Evolutionary conservation across 495 filamentous ascomycete species (phyloP).

Genomic region (Amniculicola lignicola): DNA sequence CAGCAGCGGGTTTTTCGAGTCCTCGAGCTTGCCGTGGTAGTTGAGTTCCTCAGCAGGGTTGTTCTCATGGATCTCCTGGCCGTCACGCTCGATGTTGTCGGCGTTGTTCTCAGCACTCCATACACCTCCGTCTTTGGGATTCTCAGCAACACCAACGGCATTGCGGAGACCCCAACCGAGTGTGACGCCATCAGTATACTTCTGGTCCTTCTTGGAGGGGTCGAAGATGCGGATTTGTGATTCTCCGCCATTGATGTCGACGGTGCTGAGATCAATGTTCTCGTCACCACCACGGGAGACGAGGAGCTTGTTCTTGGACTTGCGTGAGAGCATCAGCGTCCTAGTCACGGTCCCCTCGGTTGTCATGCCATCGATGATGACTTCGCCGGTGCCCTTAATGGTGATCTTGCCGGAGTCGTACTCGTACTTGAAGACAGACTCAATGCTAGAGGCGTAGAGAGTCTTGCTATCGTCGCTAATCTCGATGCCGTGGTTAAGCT

Average conservation of each 20-base stretch:
- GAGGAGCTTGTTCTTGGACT: constrained; percentile 14
- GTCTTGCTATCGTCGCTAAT: constrained; percentile 16
- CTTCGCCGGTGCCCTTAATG: background rate
- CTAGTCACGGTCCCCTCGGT: constrained; percentile 1
- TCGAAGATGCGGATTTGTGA: constrained; percentile 18
- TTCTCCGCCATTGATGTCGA: constrained; percentile 10
- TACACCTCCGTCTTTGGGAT: constrained; percentile 2
- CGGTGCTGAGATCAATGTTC: constrained; percentile 17
- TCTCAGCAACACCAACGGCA: constrained; percentile 18
- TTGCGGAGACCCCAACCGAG: constrained; percentile 27
- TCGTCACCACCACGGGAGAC: constrained; percentile 13
- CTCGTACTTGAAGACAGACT: constrained; percentile 19
- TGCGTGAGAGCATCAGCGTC: constrained; percentile 7
- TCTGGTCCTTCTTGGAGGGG: background rate
- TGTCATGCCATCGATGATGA: constrained; percentile 18
- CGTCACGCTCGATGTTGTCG: constrained; percentile 20
- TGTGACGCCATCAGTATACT: constrained; percentile 2
- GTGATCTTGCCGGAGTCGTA: background rate
- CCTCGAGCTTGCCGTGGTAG: constrained; percentile 18
- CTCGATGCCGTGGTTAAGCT: constrained; percentile 26
- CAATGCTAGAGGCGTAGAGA: constrained; percentile 13
- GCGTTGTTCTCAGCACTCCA: constrained; percentile 23
- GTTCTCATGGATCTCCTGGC: constrained; percentile 19
- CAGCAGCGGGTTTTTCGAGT: constrained; percentile 10
- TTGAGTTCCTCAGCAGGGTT: constrained; percentile 27